Conservation (phyloP, 2,329 filamentous ascomycete genomes). For the Aspergillus spinulosporus region DNA sequence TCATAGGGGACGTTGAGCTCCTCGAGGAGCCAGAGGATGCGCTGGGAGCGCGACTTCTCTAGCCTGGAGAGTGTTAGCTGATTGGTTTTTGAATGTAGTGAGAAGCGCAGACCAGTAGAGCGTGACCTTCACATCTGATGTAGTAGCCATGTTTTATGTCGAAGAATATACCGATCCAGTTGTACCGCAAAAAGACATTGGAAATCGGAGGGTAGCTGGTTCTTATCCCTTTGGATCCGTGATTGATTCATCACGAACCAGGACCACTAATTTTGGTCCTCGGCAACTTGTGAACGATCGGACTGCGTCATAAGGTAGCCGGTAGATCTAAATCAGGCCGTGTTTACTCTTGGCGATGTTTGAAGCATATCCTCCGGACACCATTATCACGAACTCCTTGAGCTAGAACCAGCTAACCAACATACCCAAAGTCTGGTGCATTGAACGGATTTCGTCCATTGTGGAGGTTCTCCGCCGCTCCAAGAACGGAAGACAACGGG, state of each 20-base stretch:
- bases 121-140: constrained; percentile 54
- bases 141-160: constrained; percentile 20
- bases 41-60: constrained; percentile 76
- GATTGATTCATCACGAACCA: not conserved
- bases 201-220: not conserved
- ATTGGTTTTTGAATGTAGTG: not conserved
- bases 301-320: constrained; percentile 5
- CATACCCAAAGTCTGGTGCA: not conserved
- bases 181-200: not conserved
- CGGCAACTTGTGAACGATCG: constrained; percentile 10
- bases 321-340: not conserved
- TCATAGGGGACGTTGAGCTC: constrained; percentile 79
- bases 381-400: not conserved
- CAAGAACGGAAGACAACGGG: not conserved
- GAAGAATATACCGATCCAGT: too few species aligned
- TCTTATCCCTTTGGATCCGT: not conserved
- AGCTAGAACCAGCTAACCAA: not conserved
- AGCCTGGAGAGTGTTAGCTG: constrained; percentile 59
- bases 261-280: constrained; percentile 3
- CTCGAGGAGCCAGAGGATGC: constrained; percentile 82
- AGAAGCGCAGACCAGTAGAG: constrained; percentile 60
- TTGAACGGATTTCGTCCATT: not conserved
- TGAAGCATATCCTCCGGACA: not conserved
- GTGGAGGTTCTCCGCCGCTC: constrained; percentile 5
- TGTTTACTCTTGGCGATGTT: not conserved